Percentiles rank a stretch among this genome's conserved stretches.
phyloP scores from a whole-genome alignment of 345 rosid genomes.

The Durio zibethinus region DNA sequence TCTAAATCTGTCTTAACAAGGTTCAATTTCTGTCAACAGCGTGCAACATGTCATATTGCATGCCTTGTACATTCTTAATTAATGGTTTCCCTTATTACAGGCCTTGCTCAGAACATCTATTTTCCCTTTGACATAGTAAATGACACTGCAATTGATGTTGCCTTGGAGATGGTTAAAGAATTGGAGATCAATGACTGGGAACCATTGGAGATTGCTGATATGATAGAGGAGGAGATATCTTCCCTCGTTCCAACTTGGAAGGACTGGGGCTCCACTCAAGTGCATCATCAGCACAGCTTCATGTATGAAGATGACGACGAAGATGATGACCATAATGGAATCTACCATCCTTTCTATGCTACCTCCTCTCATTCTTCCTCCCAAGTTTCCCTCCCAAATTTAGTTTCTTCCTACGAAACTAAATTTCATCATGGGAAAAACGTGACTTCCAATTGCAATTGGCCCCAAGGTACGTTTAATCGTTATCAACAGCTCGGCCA shows the following conservation, averaged over 20 bases:
- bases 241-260: constrained; percentile 69
- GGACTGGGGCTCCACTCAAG: constrained; percentile 27
- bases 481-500: neutral
- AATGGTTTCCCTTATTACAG: constrained; percentile 33
- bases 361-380: constrained; percentile 56
- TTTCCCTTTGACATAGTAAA: constrained; percentile 69
- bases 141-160: constrained; percentile 79
- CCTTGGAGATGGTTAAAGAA: constrained; percentile 88
- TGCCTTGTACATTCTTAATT: neutral
- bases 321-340: constrained; percentile 15
- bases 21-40: neutral
- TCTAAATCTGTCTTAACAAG: neutral
- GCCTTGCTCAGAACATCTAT: constrained; percentile 70
- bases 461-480: constrained; percentile 39
- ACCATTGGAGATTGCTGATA: constrained; percentile 63
- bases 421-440: constrained; percentile 9
- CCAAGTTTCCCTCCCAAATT: constrained; percentile 40
- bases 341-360: constrained; percentile 37
- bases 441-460: constrained; percentile 7
- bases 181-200: constrained; percentile 74
- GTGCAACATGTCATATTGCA: neutral
- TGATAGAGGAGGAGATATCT: constrained; percentile 76
- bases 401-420: constrained; percentile 20
- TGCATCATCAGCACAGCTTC: constrained; percentile 40
- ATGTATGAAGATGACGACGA: constrained; percentile 44